Conservation (phyloP, 192 early-diverging fungal species). For the Gonapodya sp. region DNA sequence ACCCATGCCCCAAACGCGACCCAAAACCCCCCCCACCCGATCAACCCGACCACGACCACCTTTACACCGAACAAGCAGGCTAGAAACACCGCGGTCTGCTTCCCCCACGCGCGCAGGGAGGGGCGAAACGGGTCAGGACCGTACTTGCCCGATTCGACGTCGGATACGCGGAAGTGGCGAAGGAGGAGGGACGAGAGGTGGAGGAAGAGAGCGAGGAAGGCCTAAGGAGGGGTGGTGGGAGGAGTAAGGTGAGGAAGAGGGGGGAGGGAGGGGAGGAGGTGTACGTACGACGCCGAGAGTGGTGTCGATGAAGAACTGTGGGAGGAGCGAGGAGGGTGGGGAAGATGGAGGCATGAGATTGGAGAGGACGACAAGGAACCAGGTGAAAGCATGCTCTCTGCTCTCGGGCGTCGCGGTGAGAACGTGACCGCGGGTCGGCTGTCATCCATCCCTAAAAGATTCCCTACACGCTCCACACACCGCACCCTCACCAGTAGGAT, state of each 20-base stretch:
- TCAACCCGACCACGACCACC: neutral
- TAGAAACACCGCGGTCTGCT: conserved; percentile 2
- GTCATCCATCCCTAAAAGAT: no score
- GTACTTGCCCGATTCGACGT: neutral
- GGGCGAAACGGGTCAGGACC: neutral
- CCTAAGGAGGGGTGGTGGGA: neutral
- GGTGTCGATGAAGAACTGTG: neutral
- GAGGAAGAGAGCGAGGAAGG: neutral
- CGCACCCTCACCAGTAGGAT: no score
- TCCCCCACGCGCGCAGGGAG: neutral
- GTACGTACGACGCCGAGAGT: neutral
- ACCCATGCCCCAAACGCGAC: neutral
- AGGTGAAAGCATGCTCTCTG: no score
- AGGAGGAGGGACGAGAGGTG: neutral
- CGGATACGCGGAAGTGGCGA: neutral
- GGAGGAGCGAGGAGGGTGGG: neutral
- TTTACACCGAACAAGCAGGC: neutral
- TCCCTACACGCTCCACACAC: no score
- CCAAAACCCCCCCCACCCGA: neutral
- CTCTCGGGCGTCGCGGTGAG: no score
- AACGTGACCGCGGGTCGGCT: no score
- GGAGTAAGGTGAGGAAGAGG: neutral
- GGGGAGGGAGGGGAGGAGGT: neutral
- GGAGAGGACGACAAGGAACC: no score
- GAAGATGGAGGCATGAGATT: no score